Evolutionary conservation across 164 flowering plant species (phyloP), one percentile per base, ranked within the genome.

Genomic region (Magnolia sinica): DNA sequence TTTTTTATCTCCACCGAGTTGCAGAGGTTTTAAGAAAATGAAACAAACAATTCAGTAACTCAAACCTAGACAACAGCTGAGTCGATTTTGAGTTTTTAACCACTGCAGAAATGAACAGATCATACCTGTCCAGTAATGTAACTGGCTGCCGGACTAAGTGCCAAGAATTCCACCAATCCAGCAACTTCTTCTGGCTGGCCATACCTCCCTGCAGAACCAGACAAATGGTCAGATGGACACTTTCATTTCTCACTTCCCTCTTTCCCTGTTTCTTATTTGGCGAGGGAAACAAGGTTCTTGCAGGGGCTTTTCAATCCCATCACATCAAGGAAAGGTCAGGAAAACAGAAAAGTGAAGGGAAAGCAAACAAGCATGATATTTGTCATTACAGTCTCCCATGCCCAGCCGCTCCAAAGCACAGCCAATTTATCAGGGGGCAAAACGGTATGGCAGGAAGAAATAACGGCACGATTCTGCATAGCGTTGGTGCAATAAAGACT

Each of bases 121-220:
- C 45, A 37, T 78, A 85, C 89, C 89, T 87, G 86, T 75, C 89
- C 87, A 24, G 87, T 87, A 64, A 87, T 87, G 76, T 85, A 87
- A 75, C 84, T 81, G 49, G 89, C 87, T 27, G 89, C 87, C 3
- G 86, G 85, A 68, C 75, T 81, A 31, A 87, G 82, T 69, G 89
- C 89, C 49, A 87, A 75, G 68, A 87, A 87, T 75, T 87, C 84
- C 50, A 87, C 87, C 67, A 87, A 65, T 68, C 89, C 89, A 72
- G 87, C 89, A 79, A 87, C 85, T 84, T 87, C 89, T 78, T 85
- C 86, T 6, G 89, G 87, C 77, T 87, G 83, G 22, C 89, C 89
- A 64, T 83, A 85, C 66, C 89, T 70, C 68, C 87, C 89, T 87
- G 86, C 4, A 82, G 18, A 68, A 49, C 10, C 71, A 81, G 8